Conservation (phyloP, 2,329 filamentous ascomycete species). For the Trichoderma endophyticum region DNA sequence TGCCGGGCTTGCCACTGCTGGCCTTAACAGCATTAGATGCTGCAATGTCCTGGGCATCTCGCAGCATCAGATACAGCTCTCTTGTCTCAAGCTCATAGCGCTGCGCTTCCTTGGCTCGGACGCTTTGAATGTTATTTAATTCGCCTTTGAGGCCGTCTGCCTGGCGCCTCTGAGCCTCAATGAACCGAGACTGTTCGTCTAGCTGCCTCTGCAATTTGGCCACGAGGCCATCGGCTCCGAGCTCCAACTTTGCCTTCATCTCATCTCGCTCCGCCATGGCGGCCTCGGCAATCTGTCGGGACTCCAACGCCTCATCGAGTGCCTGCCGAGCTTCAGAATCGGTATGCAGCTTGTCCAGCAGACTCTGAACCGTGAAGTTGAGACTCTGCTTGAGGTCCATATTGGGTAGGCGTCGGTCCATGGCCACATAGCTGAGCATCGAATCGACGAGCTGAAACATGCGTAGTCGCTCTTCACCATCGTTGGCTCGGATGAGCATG, state of each 20-base stretch:
- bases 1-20: conserved; percentile 48
- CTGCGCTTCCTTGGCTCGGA: conserved; percentile 87
- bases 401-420: conserved; percentile 92
- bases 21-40: conserved; percentile 72
- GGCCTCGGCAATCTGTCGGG: conserved; percentile 88
- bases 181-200: conserved; percentile 88
- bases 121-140: conserved; percentile 77
- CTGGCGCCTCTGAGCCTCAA: conserved; percentile 83
- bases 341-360: conserved; percentile 93
- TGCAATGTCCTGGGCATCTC: conserved; percentile 93
- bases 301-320: conserved; percentile 85
- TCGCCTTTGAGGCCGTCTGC: conserved; percentile 87
- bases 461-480: conserved; percentile 83
- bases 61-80: conserved; percentile 96
- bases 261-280: conserved; percentile 96
- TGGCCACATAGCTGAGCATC: conserved; percentile 99
- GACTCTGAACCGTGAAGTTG: conserved; percentile 93
- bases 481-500: conserved; percentile 85
- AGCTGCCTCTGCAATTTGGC: conserved; percentile 89
- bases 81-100: conserved; percentile 93
- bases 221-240: conserved; percentile 90
- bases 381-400: conserved; percentile 98
- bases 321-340: conserved; percentile 92
- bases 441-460: conserved; percentile 98
- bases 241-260: conserved; percentile 80